Evolutionary conservation across 1,284 basidiomycete species (phyloP).

Genomic region (Malassezia sympodialis): DNA sequence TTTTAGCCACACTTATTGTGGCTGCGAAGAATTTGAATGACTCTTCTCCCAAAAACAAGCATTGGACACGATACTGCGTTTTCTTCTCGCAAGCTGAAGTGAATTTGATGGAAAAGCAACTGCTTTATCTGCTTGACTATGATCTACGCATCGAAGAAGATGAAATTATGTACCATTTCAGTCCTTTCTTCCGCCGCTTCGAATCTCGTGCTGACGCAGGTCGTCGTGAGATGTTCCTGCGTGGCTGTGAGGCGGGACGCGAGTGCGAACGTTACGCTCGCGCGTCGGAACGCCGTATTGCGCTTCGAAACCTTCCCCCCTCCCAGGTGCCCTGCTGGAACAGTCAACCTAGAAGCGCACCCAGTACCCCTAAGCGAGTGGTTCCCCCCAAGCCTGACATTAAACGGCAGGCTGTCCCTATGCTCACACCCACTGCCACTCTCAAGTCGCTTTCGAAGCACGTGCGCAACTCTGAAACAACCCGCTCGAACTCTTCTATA

Average conservation of each 20-base stretch:
- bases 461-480: conserved; percentile 17
- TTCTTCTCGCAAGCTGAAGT: conserved; percentile 60
- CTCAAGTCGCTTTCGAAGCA: conserved; percentile 16
- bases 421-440: conserved; percentile 15
- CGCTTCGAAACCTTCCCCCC: conserved; percentile 37
- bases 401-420: background rate
- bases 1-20: conserved; percentile 87
- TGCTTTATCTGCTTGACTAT: conserved; percentile 48
- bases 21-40: conserved; percentile 97
- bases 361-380: conserved; percentile 15
- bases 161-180: conserved; percentile 44
- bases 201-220: conserved; percentile 42
- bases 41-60: conserved; percentile 73
- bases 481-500: conserved; percentile 23
- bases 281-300: conserved; percentile 39
- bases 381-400: background rate
- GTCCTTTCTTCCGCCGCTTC: conserved; percentile 43
- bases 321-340: conserved; percentile 44
- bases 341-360: conserved; percentile 19
- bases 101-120: conserved; percentile 91
- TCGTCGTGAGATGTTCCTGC: conserved; percentile 44
- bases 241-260: conserved; percentile 41
- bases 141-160: conserved; percentile 47
- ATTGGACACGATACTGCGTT: conserved; percentile 60
- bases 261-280: conserved; percentile 44